phyloP scores from a whole-genome alignment of 768 basidiomycete species.

The Kwoniella heveanensis region DNA sequence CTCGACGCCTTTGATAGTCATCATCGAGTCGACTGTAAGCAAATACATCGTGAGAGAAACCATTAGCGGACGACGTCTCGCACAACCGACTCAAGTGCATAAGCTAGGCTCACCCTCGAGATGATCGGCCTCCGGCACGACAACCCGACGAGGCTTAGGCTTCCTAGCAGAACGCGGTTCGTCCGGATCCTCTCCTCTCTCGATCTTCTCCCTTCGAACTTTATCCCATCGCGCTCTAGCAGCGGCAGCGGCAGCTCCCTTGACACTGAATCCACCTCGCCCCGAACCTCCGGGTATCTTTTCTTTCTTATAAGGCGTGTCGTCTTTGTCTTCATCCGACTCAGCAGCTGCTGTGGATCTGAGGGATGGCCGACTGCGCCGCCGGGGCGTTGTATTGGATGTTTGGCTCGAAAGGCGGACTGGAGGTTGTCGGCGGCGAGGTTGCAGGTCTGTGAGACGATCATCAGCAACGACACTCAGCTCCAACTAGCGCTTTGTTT shows the following conservation, averaged over 20 bases:
- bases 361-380: slow-evolving; percentile 11
- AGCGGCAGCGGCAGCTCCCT: slow-evolving; percentile 44
- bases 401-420: slow-evolving; percentile 13
- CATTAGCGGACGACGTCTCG: too few relatives aligned
- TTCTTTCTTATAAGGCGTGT: slow-evolving; percentile 36
- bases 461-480: background rate
- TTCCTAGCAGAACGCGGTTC: slow-evolving; percentile 28
- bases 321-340: slow-evolving; percentile 38
- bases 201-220: slow-evolving; percentile 55
- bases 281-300: slow-evolving; percentile 46
- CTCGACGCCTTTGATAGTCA: slow-evolving; percentile 66
- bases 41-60: too few relatives aligned
- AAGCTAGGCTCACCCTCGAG: slow-evolving; percentile 14
- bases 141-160: slow-evolving; percentile 24
- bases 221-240: slow-evolving; percentile 57
- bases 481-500: background rate
- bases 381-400: slow-evolving; percentile 22
- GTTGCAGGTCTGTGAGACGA: slow-evolving; percentile 18
- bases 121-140: slow-evolving; percentile 26
- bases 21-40: slow-evolving; percentile 27
- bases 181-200: slow-evolving; percentile 53
- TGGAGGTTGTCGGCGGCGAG: slow-evolving; percentile 22
- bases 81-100: too few relatives aligned
- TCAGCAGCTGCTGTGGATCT: slow-evolving; percentile 22
- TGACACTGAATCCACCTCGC: slow-evolving; percentile 55